A percentile compares a stretch with the other conserved stretches of the same genome.
These are phyloP conservation scores for Phoenix roebelenii DNA, from an alignment of 176 grass and related monocot genomes.

Conservation along the genomic window DNA sequence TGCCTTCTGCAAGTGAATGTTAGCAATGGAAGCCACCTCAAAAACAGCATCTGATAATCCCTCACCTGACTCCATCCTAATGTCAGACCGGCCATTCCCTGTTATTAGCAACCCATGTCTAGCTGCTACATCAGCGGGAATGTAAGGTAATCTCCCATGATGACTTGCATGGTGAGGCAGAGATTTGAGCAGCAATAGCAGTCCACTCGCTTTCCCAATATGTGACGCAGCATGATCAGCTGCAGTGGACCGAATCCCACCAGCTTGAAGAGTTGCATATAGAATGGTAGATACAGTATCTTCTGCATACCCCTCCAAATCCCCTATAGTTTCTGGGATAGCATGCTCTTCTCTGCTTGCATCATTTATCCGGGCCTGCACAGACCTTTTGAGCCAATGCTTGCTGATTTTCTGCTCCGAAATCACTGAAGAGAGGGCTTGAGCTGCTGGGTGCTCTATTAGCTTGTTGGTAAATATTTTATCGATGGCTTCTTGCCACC, in stretches of 20 bases:
- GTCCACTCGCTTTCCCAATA: constrained; percentile 73
- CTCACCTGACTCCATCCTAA: constrained; percentile 48
- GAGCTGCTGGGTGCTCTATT: constrained; percentile 65
- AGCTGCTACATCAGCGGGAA: constrained; percentile 54
- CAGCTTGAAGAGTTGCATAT: constrained; percentile 69
- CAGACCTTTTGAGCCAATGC: constrained; percentile 76
- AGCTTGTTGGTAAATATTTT: constrained; percentile 50
- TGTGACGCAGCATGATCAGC: constrained; percentile 80
- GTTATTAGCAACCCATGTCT: constrained; percentile 47
- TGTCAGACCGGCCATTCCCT: constrained; percentile 29
- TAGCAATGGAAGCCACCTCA: constrained; percentile 68
- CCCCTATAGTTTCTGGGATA: constrained; percentile 34
- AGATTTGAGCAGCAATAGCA: constrained; percentile 65
- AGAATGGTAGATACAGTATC: constrained; percentile 80
- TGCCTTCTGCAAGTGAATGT: constrained; percentile 66
- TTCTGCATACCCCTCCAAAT: constrained; percentile 81
- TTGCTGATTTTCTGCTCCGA: constrained; percentile 57
- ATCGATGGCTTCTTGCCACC: constrained; percentile 76
- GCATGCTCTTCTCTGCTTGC: constrained; percentile 47
- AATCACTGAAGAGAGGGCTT: constrained; percentile 46
- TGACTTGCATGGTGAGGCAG: constrained; percentile 75
- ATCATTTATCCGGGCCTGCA: constrained; percentile 72
- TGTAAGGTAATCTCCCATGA: constrained; percentile 51
- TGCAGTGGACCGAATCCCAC: constrained; percentile 51
- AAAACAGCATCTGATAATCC: constrained; percentile 64